phyloP scores from a whole-genome alignment of 2,329 filamentous ascomycete genomes.

The Samsoniella hepiali region DNA sequence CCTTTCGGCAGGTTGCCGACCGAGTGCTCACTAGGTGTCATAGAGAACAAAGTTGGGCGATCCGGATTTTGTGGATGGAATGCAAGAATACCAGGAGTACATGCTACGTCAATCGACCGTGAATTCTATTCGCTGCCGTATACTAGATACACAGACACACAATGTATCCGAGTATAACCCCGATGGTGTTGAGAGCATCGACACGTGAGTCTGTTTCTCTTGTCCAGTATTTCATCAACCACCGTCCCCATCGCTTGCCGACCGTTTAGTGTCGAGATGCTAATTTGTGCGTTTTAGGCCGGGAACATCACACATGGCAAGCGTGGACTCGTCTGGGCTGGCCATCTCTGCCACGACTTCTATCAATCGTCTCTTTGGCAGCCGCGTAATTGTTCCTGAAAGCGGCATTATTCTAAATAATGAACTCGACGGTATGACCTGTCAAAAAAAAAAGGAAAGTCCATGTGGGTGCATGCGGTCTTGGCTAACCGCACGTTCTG shows the following conservation, averaged over 20 bases:
- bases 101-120: constrained; percentile 61
- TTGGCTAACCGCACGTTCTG: background rate
- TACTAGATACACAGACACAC: constrained; percentile 39
- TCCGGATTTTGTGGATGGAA: constrained; percentile 62
- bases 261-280: background rate
- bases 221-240: background rate
- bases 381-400: constrained; percentile 70
- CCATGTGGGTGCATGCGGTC: no score
- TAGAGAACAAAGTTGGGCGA: constrained; percentile 71
- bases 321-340: constrained; percentile 66
- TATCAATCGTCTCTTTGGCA: constrained; percentile 77
- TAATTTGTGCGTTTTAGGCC: constrained; percentile 44
- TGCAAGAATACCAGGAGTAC: constrained; percentile 59
- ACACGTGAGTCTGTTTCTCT: constrained; percentile 40
- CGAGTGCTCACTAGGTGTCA: background rate
- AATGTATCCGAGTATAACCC: constrained; percentile 45
- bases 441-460: background rate
- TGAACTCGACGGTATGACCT: constrained; percentile 48
- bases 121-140: constrained; percentile 47
- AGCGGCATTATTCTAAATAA: constrained; percentile 73
- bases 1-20: no score
- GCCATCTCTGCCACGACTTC: constrained; percentile 77
- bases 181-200: constrained; percentile 42
- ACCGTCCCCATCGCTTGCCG: no score
- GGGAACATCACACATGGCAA: constrained; percentile 65